Conservation (phyloP, 441 rosid species). For the Syzygium syzygioides region DNA sequence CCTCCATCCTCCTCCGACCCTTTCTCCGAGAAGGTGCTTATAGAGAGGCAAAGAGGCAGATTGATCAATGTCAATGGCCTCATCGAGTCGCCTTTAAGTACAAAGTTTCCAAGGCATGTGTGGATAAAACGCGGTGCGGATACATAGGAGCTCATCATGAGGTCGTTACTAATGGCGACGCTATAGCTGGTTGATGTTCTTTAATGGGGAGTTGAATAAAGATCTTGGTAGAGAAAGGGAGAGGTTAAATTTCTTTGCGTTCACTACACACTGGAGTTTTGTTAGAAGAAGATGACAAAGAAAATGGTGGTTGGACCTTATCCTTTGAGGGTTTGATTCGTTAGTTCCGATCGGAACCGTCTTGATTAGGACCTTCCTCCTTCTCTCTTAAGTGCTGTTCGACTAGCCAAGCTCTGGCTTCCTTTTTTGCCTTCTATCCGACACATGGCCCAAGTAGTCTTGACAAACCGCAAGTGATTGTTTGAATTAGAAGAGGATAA, state of each 20-base stretch:
- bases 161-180: constrained; percentile 21
- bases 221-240: constrained; percentile 7
- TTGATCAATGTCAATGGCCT: not conserved
- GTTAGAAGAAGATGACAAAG: not conserved
- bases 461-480: not conserved
- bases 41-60: not conserved
- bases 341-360: not conserved
- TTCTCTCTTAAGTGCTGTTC: not conserved
- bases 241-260: not conserved
- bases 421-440: not conserved
- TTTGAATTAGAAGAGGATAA: too few species aligned
- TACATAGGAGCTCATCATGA: not conserved
- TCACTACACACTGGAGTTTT: not conserved
- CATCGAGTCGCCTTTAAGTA: constrained; percentile 11
- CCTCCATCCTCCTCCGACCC: constrained; percentile 4
- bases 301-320: not conserved
- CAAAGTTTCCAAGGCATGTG: not conserved
- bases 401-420: too few species aligned
- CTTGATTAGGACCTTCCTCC: not conserved
- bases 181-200: not conserved
- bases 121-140: not conserved
- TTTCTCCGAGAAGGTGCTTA: not conserved
- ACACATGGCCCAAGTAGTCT: not conserved
- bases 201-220: constrained; percentile 8
- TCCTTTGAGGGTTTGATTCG: not conserved